Evolutionary conservation across 345 rosid species (phyloP).

Genomic region (Erucastrum elatum): DNA sequence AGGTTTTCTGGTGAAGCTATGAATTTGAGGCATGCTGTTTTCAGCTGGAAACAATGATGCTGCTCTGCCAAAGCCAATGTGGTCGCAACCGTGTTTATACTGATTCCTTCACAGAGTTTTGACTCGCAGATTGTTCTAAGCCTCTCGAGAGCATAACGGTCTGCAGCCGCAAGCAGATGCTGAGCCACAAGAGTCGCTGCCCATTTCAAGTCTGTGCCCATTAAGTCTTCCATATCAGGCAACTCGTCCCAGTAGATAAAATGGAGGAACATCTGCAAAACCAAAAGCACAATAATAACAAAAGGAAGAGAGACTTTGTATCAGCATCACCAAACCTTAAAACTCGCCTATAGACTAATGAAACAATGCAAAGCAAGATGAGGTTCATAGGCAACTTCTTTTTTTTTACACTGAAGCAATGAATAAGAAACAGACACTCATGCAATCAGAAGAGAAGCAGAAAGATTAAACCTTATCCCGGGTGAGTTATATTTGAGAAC

Average conservation of each 20-base stretch:
- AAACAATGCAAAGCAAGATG: too few relatives aligned
- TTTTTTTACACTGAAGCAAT: neutral
- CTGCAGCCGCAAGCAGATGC: conserved; percentile 86
- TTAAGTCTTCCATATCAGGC: conserved; percentile 70
- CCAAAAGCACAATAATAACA: conserved; percentile 1
- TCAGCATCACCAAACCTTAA: too few relatives aligned
- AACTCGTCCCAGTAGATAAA: conserved; percentile 79
- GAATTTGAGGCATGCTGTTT: conserved; percentile 73
- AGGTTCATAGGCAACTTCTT: neutral
- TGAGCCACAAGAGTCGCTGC: conserved; percentile 70
- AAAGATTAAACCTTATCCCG: conserved; percentile 54
- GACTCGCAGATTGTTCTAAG: conserved; percentile 69
- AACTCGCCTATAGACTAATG: neutral
- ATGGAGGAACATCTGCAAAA: conserved; percentile 67
- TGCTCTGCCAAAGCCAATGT: conserved; percentile 81
- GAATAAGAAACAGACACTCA: conserved; percentile 1
- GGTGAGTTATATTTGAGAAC: conserved; percentile 54
- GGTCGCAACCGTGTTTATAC: conserved; percentile 75
- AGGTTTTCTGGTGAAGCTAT: conserved; percentile 58
- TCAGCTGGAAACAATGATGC: conserved; percentile 71
- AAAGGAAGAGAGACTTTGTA: too few relatives aligned
- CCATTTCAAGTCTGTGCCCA: conserved; percentile 59
- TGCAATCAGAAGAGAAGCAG: conserved; percentile 44
- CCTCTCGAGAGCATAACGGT: conserved; percentile 72
- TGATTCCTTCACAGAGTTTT: conserved; percentile 66